phyloP scores from a whole-genome alignment of 805 yeast species.

The Cyberlindnera maritima region DNA sequence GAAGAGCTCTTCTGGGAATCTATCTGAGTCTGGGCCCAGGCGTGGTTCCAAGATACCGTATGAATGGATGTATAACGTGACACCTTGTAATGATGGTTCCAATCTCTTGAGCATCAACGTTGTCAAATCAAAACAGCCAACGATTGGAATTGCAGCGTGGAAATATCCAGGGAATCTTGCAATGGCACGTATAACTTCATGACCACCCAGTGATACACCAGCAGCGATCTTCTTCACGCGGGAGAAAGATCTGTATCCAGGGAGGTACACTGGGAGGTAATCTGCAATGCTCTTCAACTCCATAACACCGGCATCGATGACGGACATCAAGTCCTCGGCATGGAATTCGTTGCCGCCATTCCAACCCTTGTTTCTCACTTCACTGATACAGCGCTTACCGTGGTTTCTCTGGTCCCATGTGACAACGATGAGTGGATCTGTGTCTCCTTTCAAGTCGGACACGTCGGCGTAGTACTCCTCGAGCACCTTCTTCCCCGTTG shows the following conservation, averaged over 20 bases:
- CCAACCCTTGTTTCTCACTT: constrained; percentile 14
- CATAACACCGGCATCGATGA: constrained; percentile 19
- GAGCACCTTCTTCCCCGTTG: constrained; percentile 5
- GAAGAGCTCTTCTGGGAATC: constrained; percentile 14
- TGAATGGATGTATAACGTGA: constrained; percentile 6
- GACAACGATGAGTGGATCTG: constrained; percentile 13
- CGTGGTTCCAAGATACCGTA: constrained; percentile 5
- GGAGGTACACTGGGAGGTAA: constrained; percentile 17
- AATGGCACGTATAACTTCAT: constrained; percentile 18
- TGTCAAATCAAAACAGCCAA: constrained; percentile 23
- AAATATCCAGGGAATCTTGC: constrained; percentile 13
- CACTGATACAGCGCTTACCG: constrained; percentile 15
- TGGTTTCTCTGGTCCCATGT: constrained; percentile 26
- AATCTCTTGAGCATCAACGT: constrained; percentile 20
- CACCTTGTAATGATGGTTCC: neutral
- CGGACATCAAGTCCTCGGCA: constrained; percentile 20
- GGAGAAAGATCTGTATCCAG: constrained; percentile 3
- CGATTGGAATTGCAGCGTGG: constrained; percentile 22
- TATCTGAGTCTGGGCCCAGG: neutral
- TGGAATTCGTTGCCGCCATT: constrained; percentile 18
- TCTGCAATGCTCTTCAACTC: constrained; percentile 21
- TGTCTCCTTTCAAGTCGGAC: neutral
- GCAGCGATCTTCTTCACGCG: constrained; percentile 7
- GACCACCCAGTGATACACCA: constrained; percentile 29
- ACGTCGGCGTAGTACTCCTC: constrained; percentile 3